Evolutionary conservation across 2,329 filamentous ascomycete species (phyloP), one percentile per base, ranked within the genome.

Genomic region (Colletotrichum neosansevieriae): DNA sequence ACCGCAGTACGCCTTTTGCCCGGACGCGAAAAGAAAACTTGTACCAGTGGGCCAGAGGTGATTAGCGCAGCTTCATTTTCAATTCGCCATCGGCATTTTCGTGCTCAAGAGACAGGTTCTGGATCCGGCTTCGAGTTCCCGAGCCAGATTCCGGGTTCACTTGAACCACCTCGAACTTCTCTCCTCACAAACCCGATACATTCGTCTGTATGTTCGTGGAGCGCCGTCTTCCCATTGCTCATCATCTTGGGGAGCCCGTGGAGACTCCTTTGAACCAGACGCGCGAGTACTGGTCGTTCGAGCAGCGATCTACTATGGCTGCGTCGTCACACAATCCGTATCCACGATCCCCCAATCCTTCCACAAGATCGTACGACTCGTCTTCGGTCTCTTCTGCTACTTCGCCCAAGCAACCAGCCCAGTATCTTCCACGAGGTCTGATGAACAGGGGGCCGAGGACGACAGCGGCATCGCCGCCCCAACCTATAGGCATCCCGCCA

Each of bases 341-440:
- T 77, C 80, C 86, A 74, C 87, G 86, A 79, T 90, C 88, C 66
- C 88, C 88, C 69, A 89, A 89, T 77, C 83, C 82, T 69, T 89
- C 87, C 71, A 86, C 84, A 71, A 83, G 84, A 77, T 89, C 87
- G 72, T 90, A 88, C 83, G 87, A 89, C 79, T 89, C 88, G 68
- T 89, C 88, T 11, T 88, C 88, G 54, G 86, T 88, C 73, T 89
- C 88, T 29, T 89, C 88, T 66, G 84, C 87, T 64, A 85, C 87
- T 32, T 90, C 88, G 19, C 88, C 88, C 57, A 84, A 84, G 72
- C 83, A 84, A 63, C 80, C 84, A 64, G 79, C 83, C 70, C 83
- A 85, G 73, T 87, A 87, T 75, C 77, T 86, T 54, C 80, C 65
- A 3, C 73, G 83, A 72, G 84, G 83, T 62, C 77, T 86, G 71